These are phyloP conservation scores for Yueomyces sp. DNA, from an alignment of 805 yeast genomes.

Conservation along the genomic window DNA sequence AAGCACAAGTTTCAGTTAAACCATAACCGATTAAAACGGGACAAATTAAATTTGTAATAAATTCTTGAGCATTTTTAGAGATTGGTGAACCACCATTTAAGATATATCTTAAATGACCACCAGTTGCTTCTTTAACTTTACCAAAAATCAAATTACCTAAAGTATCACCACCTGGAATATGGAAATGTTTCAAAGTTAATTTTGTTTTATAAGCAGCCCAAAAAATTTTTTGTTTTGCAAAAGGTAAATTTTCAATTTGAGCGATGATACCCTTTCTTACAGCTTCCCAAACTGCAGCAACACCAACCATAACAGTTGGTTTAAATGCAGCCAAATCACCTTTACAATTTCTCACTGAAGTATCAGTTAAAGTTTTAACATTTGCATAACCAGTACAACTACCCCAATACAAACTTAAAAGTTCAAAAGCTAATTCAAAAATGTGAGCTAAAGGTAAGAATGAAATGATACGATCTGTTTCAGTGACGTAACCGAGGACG, in stretches of 20 bases:
- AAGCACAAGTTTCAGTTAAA: slow-evolving; percentile 90
- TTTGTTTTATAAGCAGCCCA: slow-evolving; percentile 83
- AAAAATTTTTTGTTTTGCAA: slow-evolving; percentile 62
- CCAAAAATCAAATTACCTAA: slow-evolving; percentile 67
- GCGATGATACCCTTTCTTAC: slow-evolving; percentile 82
- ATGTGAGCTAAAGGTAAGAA: slow-evolving; percentile 95
- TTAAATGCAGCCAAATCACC: slow-evolving; percentile 81
- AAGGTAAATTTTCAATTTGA: slow-evolving; percentile 56
- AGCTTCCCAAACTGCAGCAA: slow-evolving; percentile 96
- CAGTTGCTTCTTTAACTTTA: slow-evolving; percentile 87
- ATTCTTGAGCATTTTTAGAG: slow-evolving; percentile 71
- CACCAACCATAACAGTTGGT: slow-evolving; percentile 96
- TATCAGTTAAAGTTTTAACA: slow-evolving; percentile 80
- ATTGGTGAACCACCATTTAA: slow-evolving; percentile 92
- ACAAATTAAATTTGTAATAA: slow-evolving; percentile 61
- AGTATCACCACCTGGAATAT: slow-evolving; percentile 56
- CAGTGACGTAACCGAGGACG: slow-evolving; percentile 41
- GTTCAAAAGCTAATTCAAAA: slow-evolving; percentile 82
- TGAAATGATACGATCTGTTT: slow-evolving; percentile 62
- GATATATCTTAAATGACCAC: slow-evolving; percentile 64
- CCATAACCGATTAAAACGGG: slow-evolving; percentile 95
- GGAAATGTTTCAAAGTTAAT: slow-evolving; percentile 41
- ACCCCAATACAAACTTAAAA: slow-evolving; percentile 78
- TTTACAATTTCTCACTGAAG: slow-evolving; percentile 67
- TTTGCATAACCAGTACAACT: slow-evolving; percentile 76